phyloP scores from a whole-genome alignment of 1,284 basidiomycete genomes.

The Abortiporus biennis region DNA sequence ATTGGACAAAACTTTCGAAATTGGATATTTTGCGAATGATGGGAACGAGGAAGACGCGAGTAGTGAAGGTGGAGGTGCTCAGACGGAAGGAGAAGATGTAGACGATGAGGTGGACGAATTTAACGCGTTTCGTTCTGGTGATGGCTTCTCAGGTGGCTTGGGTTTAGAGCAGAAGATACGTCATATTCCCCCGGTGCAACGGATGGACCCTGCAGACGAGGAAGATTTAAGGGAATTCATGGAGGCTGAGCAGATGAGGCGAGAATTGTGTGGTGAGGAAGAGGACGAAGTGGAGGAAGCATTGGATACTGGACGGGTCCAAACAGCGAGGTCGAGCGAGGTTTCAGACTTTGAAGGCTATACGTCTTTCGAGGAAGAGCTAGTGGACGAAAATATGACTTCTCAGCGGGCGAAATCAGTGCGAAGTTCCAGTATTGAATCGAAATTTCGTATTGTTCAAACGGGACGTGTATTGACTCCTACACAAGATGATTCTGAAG shows the following conservation, averaged over 20 bases:
- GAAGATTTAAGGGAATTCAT: constrained; percentile 61
- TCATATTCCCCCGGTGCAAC: constrained; percentile 36
- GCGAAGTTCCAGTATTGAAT: too few relatives aligned
- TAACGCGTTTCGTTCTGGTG: constrained; percentile 30
- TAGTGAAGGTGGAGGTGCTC: constrained; percentile 21
- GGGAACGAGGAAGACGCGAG: constrained; percentile 21
- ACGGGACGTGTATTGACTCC: constrained; percentile 5
- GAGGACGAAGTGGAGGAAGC: constrained; percentile 20
- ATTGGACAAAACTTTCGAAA: constrained; percentile 31
- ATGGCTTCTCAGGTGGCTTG: constrained; percentile 24
- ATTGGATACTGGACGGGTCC: constrained; percentile 2
- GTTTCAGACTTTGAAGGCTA: constrained; percentile 29
- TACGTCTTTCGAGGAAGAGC: background rate
- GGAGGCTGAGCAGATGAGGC: constrained; percentile 49
- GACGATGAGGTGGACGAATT: constrained; percentile 34
- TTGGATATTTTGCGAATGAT: constrained; percentile 38
- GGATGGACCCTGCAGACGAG: constrained; percentile 40
- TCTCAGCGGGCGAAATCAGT: too few relatives aligned
- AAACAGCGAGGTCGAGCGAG: background rate
- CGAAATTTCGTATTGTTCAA: too few relatives aligned
- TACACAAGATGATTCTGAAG: constrained; percentile 35
- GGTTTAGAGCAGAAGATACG: constrained; percentile 27
- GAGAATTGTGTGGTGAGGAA: constrained; percentile 39
- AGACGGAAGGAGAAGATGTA: constrained; percentile 21
- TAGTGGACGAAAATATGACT: background rate